A percentile compares a stretch with the other conserved stretches of the same genome.
Evolutionary conservation across 2,329 filamentous ascomycete genomes (phyloP).

Genomic region (Lachnellula arida): DNA sequence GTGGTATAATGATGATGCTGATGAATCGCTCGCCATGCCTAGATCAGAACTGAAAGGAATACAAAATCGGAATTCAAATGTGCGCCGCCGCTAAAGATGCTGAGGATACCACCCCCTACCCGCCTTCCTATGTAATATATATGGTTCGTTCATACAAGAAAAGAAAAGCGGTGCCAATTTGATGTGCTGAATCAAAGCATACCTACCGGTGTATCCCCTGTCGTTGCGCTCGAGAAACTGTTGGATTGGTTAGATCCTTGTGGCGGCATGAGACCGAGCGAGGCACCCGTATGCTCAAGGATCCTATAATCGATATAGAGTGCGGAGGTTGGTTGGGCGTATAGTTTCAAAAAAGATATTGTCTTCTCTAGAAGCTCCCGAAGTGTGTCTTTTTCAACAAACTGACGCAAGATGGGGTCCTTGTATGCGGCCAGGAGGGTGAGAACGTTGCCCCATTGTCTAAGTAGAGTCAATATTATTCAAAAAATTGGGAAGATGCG

Average conservation of each 20-base stretch:
- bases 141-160: constrained; percentile 17
- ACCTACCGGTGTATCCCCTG: constrained; percentile 10
- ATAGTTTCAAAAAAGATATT: constrained; percentile 67
- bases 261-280: constrained; percentile 15
- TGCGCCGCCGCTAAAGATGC: constrained; percentile 7
- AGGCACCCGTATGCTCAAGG: constrained; percentile 41
- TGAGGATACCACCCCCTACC: constrained; percentile 6
- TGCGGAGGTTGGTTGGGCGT: constrained; percentile 69
- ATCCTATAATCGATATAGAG: constrained; percentile 71
- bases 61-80: background rate
- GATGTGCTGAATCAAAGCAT: background rate
- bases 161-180: constrained; percentile 1
- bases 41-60: background rate
- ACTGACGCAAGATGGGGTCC: constrained; percentile 55
- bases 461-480: constrained; percentile 36
- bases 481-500: background rate
- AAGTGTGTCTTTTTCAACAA: constrained; percentile 54
- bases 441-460: constrained; percentile 94
- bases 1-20: background rate
- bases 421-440: constrained; percentile 79
- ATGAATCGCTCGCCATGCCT: background rate
- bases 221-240: constrained; percentile 20
- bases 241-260: constrained; percentile 5
- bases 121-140: constrained; percentile 23
- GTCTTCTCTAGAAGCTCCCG: constrained; percentile 64